Evolutionary conservation across 805 yeast genomes (phyloP).

Genomic region (Tetrapisispora arboricola): DNA sequence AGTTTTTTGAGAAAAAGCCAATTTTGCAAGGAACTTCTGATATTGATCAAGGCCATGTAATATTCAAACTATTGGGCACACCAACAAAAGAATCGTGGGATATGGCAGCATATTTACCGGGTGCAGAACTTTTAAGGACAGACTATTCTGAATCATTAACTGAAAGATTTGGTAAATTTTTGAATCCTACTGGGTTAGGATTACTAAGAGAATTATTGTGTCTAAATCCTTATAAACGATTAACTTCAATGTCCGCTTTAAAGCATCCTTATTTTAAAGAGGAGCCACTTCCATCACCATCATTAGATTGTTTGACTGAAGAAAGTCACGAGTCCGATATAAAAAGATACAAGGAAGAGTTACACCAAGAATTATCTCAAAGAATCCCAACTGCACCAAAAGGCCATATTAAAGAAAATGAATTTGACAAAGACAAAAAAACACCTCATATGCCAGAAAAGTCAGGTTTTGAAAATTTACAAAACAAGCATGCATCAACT

Average conservation of each 20-base stretch:
- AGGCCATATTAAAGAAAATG: constrained; percentile 18
- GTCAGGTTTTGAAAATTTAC: not conserved
- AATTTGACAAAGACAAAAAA: not conserved
- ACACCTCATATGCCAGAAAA: not conserved
- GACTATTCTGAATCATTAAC: constrained; percentile 35
- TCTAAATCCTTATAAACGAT: constrained; percentile 61
- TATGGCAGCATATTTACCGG: constrained; percentile 47
- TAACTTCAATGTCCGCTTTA: constrained; percentile 72
- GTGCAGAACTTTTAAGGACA: constrained; percentile 31
- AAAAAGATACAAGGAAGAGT: constrained; percentile 41
- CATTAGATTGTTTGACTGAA: constrained; percentile 55
- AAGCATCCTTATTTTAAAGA: constrained; percentile 56
- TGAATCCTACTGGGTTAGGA: constrained; percentile 37
- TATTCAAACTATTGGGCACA: constrained; percentile 74
- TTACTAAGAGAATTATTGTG: constrained; percentile 53
- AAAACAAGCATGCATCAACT: not conserved
- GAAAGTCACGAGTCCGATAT: constrained; percentile 87
- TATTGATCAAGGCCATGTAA: constrained; percentile 72
- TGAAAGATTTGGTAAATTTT: constrained; percentile 35
- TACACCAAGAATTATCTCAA: constrained; percentile 26
- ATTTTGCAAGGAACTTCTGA: constrained; percentile 80
- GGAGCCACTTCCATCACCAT: constrained; percentile 56
- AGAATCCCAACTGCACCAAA: constrained; percentile 27
- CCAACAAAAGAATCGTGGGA: constrained; percentile 59
- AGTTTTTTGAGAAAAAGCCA: constrained; percentile 72